These are phyloP conservation scores for Metschnikowia dekortorum DNA, from an alignment of 805 yeast genomes.

Conservation along the genomic window DNA sequence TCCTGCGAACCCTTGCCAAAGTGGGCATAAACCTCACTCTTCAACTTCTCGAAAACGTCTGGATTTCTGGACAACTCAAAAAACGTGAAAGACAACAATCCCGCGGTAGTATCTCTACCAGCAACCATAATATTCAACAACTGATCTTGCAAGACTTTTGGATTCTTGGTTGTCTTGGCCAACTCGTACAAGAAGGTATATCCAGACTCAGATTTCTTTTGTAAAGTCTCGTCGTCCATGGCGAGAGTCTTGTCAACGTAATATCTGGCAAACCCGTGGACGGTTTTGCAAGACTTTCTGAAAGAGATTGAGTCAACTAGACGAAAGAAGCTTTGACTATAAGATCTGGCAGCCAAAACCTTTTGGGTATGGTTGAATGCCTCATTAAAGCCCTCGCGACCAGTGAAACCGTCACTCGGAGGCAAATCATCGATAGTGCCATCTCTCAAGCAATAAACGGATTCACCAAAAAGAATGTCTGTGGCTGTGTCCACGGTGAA, in stretches of 20 bases:
- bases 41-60: slow-evolving; percentile 27
- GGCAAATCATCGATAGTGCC: slow-evolving; percentile 24
- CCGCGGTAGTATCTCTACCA: slow-evolving; percentile 43
- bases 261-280: slow-evolving; percentile 18
- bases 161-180: slow-evolving; percentile 35
- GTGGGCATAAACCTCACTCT: slow-evolving; percentile 23
- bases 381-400: slow-evolving; percentile 30
- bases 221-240: slow-evolving; percentile 13
- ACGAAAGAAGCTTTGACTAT: slow-evolving; percentile 26
- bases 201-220: slow-evolving; percentile 19
- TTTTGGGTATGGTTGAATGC: slow-evolving; percentile 33
- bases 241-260: slow-evolving; percentile 17
- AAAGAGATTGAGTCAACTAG: slow-evolving; percentile 26
- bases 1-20: slow-evolving; percentile 32
- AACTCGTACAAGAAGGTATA: slow-evolving; percentile 37
- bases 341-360: slow-evolving; percentile 31
- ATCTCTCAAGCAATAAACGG: slow-evolving; percentile 31
- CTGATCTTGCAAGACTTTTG: slow-evolving; percentile 34
- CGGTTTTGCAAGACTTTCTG: slow-evolving; percentile 25
- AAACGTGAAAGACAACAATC: slow-evolving; percentile 31
- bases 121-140: slow-evolving; percentile 38
- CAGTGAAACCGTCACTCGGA: slow-evolving; percentile 20
- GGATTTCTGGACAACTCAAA: slow-evolving; percentile 35
- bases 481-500: slow-evolving; percentile 41
- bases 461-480: slow-evolving; percentile 39